Percentiles rank a stretch among this genome's conserved stretches.
phyloP scores from a whole-genome alignment of 2,329 filamentous ascomycete genomes.

The Aspergillus aculeatus region DNA sequence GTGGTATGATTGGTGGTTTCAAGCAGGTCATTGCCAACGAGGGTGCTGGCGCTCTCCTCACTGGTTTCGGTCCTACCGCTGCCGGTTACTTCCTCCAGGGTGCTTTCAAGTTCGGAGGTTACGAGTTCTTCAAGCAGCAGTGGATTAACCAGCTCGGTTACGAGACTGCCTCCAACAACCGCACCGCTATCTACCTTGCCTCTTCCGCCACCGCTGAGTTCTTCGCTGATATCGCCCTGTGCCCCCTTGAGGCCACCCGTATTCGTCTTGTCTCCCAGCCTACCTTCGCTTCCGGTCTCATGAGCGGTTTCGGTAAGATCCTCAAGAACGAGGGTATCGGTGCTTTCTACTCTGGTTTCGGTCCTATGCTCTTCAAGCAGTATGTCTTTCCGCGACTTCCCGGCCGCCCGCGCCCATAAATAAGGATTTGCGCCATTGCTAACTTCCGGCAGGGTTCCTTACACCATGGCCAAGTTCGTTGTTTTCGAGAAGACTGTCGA shows the following conservation, averaged over 20 bases:
- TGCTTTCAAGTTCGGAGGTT: constrained; percentile 90
- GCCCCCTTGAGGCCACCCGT: constrained; percentile 89
- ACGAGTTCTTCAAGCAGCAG: constrained; percentile 96
- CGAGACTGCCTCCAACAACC: constrained; percentile 74
- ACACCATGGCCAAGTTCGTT: constrained; percentile 95
- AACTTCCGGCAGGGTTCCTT: constrained; percentile 64
- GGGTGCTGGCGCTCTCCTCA: constrained; percentile 81
- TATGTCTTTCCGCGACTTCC: constrained; percentile 40
- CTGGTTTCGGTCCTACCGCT: constrained; percentile 79
- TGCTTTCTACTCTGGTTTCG: constrained; percentile 90
- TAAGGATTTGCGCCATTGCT: neutral
- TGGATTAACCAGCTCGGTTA: constrained; percentile 76
- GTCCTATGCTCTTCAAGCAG: constrained; percentile 83
- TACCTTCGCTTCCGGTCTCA: constrained; percentile 75
- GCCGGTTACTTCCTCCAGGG: constrained; percentile 94
- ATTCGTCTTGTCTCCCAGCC: constrained; percentile 90
- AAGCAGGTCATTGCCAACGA: constrained; percentile 79
- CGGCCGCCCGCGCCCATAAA: too few relatives aligned
- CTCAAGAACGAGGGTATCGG: constrained; percentile 76
- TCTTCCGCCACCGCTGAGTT: constrained; percentile 62
- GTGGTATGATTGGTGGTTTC: constrained; percentile 82
- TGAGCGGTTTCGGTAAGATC: constrained; percentile 81
- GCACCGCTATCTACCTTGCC: constrained; percentile 76
- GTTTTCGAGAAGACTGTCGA: constrained; percentile 88
- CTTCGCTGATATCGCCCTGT: constrained; percentile 68